phyloP scores from a whole-genome alignment of 352 stramenopile genomes.

The Pythium apleroticum region DNA sequence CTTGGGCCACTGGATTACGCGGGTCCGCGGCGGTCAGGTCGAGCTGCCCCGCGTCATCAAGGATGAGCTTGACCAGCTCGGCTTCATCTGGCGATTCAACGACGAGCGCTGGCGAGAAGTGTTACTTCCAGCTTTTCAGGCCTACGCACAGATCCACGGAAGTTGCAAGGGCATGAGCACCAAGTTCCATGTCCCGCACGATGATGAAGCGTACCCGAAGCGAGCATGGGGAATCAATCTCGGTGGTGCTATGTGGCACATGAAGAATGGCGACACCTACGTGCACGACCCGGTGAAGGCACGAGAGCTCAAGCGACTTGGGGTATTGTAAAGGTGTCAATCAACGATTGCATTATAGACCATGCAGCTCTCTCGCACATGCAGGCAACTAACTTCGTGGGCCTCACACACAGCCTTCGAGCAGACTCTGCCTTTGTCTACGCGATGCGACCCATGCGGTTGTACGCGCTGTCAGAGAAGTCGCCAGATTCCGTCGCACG shows the following conservation, averaged over 20 bases:
- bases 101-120: conserved; percentile 68
- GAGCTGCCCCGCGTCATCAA: conserved; percentile 39
- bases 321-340: conserved; percentile 37
- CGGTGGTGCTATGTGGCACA: conserved; percentile 77
- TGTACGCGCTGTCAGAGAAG: conserved; percentile 1
- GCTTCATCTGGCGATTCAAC: conserved; percentile 74
- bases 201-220: conserved; percentile 45
- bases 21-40: conserved; percentile 49
- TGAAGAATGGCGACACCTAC: conserved; percentile 82
- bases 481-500: neutral
- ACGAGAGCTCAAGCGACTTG: conserved; percentile 50
- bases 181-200: conserved; percentile 66
- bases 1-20: conserved; percentile 75
- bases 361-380: neutral
- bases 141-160: conserved; percentile 56
- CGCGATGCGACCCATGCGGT: conserved; percentile 5
- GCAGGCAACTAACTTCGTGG: neutral
- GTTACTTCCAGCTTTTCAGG: conserved; percentile 62
- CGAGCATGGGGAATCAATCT: conserved; percentile 72
- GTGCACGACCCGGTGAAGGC: conserved; percentile 65
- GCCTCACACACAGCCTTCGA: neutral
- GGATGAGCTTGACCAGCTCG: conserved; percentile 55
- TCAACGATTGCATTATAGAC: conserved; percentile 1
- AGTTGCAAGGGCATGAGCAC: conserved; percentile 70
- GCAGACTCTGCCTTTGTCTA: neutral